Conservation (phyloP, 805 yeast genomes). For the Zygotorulaspora danielsina region DNA sequence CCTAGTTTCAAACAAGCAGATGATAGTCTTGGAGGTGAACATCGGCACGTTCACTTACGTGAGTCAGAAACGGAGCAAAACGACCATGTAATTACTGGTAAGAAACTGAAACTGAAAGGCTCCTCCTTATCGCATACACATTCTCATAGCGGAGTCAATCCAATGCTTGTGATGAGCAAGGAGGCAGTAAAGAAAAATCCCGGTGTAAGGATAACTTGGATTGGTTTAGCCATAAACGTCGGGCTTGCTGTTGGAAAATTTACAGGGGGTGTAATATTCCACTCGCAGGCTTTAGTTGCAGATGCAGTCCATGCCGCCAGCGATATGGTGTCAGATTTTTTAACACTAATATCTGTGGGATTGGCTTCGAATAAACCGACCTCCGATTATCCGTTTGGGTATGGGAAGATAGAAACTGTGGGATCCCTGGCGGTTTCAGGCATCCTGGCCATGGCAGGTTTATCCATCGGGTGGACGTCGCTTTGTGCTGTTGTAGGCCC, state of each 20-base stretch:
- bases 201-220: slow-evolving; percentile 88
- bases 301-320: slow-evolving; percentile 92
- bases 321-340: slow-evolving; percentile 82
- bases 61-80: slow-evolving; percentile 43
- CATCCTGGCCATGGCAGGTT: slow-evolving; percentile 79
- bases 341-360: slow-evolving; percentile 85
- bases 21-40: slow-evolving; percentile 19
- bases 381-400: slow-evolving; percentile 71
- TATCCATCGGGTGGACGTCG: slow-evolving; percentile 86
- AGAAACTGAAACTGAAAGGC: slow-evolving; percentile 9
- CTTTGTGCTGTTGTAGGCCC: slow-evolving; percentile 64
- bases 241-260: slow-evolving; percentile 85
- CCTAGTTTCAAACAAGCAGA: slow-evolving; percentile 17
- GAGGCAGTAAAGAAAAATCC: slow-evolving; percentile 58
- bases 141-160: slow-evolving; percentile 33
- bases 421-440: slow-evolving; percentile 88
- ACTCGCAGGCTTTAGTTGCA: slow-evolving; percentile 90
- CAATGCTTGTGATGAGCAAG: slow-evolving; percentile 38
- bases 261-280: slow-evolving; percentile 84
- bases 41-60: slow-evolving; percentile 41
- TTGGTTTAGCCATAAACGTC: slow-evolving; percentile 79
- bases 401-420: slow-evolving; percentile 87
- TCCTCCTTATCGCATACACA: slow-evolving; percentile 30
- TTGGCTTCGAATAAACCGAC: slow-evolving; percentile 61
- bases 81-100: slow-evolving; percentile 38